Percentiles rank a stretch among this genome's conserved stretches.
These are phyloP conservation scores for Curvularia hawaiiensis DNA, from an alignment of 2,329 filamentous ascomycete species.

Conservation along the genomic window DNA sequence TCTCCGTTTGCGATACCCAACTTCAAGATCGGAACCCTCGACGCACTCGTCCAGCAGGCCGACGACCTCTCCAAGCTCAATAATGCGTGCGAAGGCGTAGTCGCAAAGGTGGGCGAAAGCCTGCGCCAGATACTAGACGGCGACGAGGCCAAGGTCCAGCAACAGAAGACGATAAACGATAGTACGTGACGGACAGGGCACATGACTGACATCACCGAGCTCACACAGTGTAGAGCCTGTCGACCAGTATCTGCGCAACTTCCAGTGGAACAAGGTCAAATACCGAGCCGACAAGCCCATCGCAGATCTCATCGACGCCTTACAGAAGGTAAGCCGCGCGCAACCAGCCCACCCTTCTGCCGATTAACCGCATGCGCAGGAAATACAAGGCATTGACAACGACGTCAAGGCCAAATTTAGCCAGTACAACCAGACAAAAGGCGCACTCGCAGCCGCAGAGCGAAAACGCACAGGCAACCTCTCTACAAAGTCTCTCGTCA, in stretches of 20 bases:
- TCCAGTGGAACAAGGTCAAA: constrained; percentile 97
- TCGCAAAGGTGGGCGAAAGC: constrained; percentile 86
- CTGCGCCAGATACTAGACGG: constrained; percentile 82
- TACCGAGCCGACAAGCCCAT: constrained; percentile 93
- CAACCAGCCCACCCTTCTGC: not conserved
- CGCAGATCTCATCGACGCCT: constrained; percentile 80
- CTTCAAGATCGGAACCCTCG: constrained; percentile 97
- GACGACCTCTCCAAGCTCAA: constrained; percentile 94
- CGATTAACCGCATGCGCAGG: constrained; percentile 56
- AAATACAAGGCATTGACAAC: constrained; percentile 89
- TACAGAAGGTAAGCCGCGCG: constrained; percentile 73
- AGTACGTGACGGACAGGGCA: constrained; percentile 56
- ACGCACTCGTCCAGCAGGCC: constrained; percentile 93
- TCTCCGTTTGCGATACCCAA: constrained; percentile 82
- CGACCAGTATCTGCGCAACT: constrained; percentile 86
- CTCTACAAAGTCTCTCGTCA: constrained; percentile 89
- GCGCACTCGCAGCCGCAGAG: constrained; percentile 78
- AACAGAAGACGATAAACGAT: constrained; percentile 93
- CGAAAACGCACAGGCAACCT: constrained; percentile 94
- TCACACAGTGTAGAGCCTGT: constrained; percentile 73
- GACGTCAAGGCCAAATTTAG: constrained; percentile 94
- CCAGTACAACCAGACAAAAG: constrained; percentile 92
- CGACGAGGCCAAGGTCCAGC: constrained; percentile 78
- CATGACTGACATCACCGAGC: constrained; percentile 1
- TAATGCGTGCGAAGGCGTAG: constrained; percentile 76